phyloP scores from a whole-genome alignment of 2,329 filamentous ascomycete genomes.

The Diplodia mutila region DNA sequence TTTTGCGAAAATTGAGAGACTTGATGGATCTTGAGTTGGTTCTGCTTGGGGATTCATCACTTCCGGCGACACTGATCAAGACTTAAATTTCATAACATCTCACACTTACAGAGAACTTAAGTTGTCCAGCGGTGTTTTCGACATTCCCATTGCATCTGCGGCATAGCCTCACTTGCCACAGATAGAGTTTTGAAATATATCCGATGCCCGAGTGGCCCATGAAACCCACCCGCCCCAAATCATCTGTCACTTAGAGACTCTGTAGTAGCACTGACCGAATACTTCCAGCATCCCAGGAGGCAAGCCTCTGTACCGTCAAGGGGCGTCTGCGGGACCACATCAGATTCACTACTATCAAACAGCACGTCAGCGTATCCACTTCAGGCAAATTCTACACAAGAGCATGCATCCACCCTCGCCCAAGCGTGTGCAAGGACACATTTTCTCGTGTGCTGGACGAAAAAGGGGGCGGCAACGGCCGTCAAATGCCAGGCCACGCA shows the following conservation, averaged over 20 bases:
- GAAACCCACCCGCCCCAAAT: too few relatives aligned
- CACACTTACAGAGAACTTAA: not conserved
- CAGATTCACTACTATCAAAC: not conserved
- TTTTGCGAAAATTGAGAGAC: not conserved
- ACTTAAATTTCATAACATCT: not conserved
- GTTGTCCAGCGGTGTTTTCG: too few relatives aligned
- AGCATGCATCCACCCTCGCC: not conserved
- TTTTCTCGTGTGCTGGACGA: not conserved
- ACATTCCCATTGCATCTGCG: too few relatives aligned
- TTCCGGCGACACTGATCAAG: not conserved
- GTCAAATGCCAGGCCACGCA: not conserved
- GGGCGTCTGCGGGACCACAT: not conserved
- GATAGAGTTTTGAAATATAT: too few relatives aligned
- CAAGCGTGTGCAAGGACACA: not conserved
- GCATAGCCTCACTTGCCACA: too few relatives aligned
- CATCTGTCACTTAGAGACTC: too few relatives aligned
- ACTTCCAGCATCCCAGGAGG: too few relatives aligned
- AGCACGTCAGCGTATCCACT: not conserved
- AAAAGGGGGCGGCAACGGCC: not conserved
- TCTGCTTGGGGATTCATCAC: not conserved
- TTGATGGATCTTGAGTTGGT: not conserved
- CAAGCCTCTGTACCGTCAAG: too few relatives aligned
- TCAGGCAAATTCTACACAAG: not conserved
- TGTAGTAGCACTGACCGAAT: too few relatives aligned
- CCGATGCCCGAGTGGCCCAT: too few relatives aligned